Evolutionary conservation across 2,329 filamentous ascomycete genomes (phyloP).

Genomic region (Didymella glomerata): DNA sequence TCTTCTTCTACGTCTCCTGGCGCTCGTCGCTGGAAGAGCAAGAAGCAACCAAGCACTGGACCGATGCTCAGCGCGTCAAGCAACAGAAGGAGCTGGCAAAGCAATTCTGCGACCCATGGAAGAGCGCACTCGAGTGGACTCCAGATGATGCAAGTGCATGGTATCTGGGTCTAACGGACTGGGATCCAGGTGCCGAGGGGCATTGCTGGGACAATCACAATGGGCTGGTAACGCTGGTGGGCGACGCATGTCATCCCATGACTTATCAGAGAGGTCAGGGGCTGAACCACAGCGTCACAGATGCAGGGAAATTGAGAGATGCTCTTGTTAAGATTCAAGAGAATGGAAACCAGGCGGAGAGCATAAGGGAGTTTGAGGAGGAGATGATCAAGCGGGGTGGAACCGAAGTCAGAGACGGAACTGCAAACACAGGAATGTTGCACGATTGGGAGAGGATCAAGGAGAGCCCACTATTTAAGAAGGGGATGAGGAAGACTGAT

Average conservation of each 20-base stretch:
- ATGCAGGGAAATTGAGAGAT: slow-evolving; percentile 53
- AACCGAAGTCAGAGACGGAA: slow-evolving; percentile 44
- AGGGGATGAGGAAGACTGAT: slow-evolving; percentile 41
- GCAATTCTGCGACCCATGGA: slow-evolving; percentile 56
- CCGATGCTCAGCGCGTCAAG: slow-evolving; percentile 47
- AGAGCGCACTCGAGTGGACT: slow-evolving; percentile 49
- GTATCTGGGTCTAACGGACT: slow-evolving; percentile 49
- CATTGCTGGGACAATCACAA: slow-evolving; percentile 47
- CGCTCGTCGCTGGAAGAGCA: slow-evolving; percentile 52
- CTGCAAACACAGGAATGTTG: slow-evolving; percentile 45
- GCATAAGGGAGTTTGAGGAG: slow-evolving; percentile 54
- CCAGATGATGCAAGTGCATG: slow-evolving; percentile 45
- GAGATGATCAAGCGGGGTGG: slow-evolving; percentile 55
- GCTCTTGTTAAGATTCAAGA: slow-evolving; percentile 38
- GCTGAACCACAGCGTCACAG: slow-evolving; percentile 59
- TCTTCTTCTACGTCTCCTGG: slow-evolving; percentile 61
- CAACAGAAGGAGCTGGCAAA: slow-evolving; percentile 54
- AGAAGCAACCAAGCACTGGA: slow-evolving; percentile 47
- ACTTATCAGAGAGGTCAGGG: slow-evolving; percentile 59
- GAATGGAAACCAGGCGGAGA: slow-evolving; percentile 34
- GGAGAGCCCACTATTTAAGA: slow-evolving; percentile 45
- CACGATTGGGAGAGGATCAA: slow-evolving; percentile 51
- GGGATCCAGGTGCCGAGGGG: slow-evolving; percentile 44
- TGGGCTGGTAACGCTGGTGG: slow-evolving; percentile 50
- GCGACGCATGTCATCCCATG: slow-evolving; percentile 55